Evolutionary conservation across 129 eudicot species (phyloP).

Genomic region (Helianthus annuus): DNA sequence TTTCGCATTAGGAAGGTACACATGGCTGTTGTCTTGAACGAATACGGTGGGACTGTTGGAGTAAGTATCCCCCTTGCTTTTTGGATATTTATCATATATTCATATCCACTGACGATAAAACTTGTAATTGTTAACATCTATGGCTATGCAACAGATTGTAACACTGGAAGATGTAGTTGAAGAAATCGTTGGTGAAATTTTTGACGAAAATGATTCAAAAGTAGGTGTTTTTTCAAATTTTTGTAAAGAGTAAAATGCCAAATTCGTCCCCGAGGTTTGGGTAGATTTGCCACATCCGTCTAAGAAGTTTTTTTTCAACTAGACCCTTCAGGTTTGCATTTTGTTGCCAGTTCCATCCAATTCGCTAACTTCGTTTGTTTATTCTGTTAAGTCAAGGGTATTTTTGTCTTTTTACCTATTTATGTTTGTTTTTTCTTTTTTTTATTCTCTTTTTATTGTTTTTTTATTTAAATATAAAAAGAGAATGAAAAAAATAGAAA

Average conservation of each 20-base stretch:
- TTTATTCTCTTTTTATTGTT: no score
- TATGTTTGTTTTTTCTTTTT: no score
- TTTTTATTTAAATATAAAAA: no score
- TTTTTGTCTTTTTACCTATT: no score
- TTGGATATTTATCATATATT: not conserved
- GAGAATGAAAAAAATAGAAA: no score
- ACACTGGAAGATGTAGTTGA: slow-evolving; percentile 98
- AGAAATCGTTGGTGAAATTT: slow-evolving; percentile 99
- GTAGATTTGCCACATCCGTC: no score
- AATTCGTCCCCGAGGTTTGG: no score
- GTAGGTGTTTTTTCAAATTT: slow-evolving; percentile 41
- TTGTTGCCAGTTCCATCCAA: no score
- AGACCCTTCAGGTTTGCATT: no score
- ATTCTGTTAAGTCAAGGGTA: no score
- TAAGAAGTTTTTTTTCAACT: not conserved
- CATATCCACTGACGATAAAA: not conserved
- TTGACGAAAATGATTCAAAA: slow-evolving; percentile 96
- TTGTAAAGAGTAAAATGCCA: no score
- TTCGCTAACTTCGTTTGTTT: no score
- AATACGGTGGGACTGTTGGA: slow-evolving; percentile 98
- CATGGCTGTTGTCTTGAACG: slow-evolving; percentile 98
- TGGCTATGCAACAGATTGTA: slow-evolving; percentile 75
- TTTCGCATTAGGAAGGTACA: slow-evolving; percentile 98
- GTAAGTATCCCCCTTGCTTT: slow-evolving; percentile 48
- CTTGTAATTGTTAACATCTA: not conserved